phyloP scores from a whole-genome alignment of 805 yeast species.

The Lipomyces yamadae region DNA sequence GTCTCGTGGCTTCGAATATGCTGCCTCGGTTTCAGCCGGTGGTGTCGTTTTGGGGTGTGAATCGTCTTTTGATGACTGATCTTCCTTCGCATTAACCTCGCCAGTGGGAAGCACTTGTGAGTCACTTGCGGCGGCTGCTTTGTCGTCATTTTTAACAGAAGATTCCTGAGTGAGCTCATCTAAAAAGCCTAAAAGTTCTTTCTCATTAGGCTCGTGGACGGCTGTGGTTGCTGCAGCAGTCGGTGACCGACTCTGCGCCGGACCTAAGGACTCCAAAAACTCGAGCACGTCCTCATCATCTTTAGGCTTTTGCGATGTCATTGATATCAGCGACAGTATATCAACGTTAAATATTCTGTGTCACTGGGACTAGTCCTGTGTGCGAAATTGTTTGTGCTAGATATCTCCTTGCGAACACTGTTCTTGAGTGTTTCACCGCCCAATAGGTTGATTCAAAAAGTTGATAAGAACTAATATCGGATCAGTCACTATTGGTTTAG shows the following conservation, averaged over 20 bases:
- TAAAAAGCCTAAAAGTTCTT: conserved; percentile 51
- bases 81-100: not conserved
- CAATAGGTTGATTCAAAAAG: too few relatives aligned
- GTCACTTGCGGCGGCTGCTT: not conserved
- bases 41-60: not conserved
- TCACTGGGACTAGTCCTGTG: not conserved
- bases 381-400: not conserved
- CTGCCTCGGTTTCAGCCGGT: not conserved
- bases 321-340: conserved; percentile 13
- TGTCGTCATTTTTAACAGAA: conserved; percentile 12
- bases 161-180: conserved; percentile 47
- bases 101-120: not conserved
- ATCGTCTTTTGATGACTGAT: not conserved
- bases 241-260: conserved; percentile 28
- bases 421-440: too few relatives aligned
- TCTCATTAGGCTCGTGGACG: conserved; percentile 40
- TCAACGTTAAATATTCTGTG: not conserved
- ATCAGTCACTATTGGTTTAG: not conserved
- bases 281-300: conserved; percentile 49
- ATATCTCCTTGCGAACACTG: not conserved
- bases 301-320: conserved; percentile 22
- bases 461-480: too few relatives aligned
- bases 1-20: not conserved
- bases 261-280: conserved; percentile 47
- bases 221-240: conserved; percentile 5